phyloP scores from a whole-genome alignment of 1,284 basidiomycete genomes.

The Apiotrichum brassicae region DNA sequence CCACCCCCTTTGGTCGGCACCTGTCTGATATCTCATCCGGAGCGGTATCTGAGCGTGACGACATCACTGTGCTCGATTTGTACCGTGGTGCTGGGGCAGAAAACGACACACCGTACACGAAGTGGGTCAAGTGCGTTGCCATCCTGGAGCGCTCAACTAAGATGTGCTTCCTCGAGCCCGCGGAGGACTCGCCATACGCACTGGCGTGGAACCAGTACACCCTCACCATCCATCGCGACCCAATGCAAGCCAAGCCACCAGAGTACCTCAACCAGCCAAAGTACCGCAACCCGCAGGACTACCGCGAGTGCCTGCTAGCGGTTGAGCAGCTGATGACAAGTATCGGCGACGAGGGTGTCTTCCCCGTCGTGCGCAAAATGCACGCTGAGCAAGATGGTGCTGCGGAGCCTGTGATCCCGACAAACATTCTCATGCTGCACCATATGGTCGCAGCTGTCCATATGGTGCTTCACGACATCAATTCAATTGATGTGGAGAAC shows the following conservation, averaged over 20 bases:
- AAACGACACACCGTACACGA: constrained; percentile 24
- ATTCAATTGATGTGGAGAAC: constrained; percentile 36
- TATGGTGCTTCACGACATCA: constrained; percentile 40
- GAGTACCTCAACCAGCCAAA: constrained; percentile 37
- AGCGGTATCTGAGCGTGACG: constrained; percentile 28
- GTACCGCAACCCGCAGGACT: constrained; percentile 33
- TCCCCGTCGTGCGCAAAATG: constrained; percentile 26
- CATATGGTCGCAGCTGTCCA: constrained; percentile 32
- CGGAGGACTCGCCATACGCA: constrained; percentile 31
- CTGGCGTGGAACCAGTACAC: constrained; percentile 28
- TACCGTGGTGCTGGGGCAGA: constrained; percentile 21
- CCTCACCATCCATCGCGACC: constrained; percentile 14
- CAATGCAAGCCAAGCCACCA: constrained; percentile 20
- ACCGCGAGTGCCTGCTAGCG: constrained; percentile 28
- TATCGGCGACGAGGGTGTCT: constrained; percentile 37
- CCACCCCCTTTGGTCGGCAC: constrained; percentile 35
- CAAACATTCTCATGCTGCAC: constrained; percentile 33
- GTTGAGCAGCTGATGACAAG: constrained; percentile 23
- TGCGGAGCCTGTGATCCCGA: constrained; percentile 21
- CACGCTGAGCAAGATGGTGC: constrained; percentile 30
- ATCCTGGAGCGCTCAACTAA: constrained; percentile 40
- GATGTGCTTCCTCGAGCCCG: constrained; percentile 33
- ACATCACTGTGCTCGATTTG: constrained; percentile 34
- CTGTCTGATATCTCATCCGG: constrained; percentile 33
- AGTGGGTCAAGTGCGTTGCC: constrained; percentile 32